phyloP scores from a whole-genome alignment of 1,284 basidiomycete species.

The Sphagnurus paluster region DNA sequence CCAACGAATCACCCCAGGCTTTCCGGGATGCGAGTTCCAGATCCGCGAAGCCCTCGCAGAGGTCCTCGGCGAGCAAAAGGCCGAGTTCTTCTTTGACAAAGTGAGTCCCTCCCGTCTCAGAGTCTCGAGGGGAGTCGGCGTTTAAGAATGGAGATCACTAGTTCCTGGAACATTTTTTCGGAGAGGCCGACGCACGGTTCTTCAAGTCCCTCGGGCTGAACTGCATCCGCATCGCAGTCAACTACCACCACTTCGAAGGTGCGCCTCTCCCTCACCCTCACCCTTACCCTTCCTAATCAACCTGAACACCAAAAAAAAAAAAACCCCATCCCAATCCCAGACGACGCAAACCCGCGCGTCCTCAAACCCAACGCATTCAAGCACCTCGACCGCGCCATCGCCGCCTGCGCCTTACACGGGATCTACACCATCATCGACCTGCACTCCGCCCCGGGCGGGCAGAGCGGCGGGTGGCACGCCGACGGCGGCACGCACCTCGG shows the following conservation, averaged over 20 bases:
- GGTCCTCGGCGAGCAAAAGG: slow-evolving; percentile 64
- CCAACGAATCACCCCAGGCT: slow-evolving; percentile 31
- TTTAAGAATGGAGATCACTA: no score
- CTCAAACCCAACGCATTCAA: slow-evolving; percentile 62
- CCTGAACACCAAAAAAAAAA: no score
- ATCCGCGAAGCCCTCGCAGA: slow-evolving; percentile 66
- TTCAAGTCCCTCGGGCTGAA: slow-evolving; percentile 71
- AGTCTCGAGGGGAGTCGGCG: no score
- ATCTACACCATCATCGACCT: slow-evolving; percentile 63
- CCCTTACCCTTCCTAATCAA: no score
- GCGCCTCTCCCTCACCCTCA: no score
- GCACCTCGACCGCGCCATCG: slow-evolving; percentile 53
- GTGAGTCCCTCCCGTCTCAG: no score
- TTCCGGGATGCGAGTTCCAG: slow-evolving; percentile 39
- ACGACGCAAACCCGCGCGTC: slow-evolving; percentile 66
- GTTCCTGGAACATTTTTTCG: slow-evolving; percentile 77
- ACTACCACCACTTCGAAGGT: slow-evolving; percentile 70
- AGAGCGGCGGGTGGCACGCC: slow-evolving; percentile 43
- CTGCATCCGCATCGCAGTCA: slow-evolving; percentile 67
- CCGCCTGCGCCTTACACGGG: slow-evolving; percentile 55
- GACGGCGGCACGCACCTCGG: slow-evolving; percentile 39
- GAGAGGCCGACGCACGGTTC: slow-evolving; percentile 67
- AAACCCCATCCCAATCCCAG: no score
- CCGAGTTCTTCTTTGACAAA: slow-evolving; percentile 79
- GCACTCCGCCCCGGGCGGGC: slow-evolving; percentile 61